phyloP scores from a whole-genome alignment of 2,329 filamentous ascomycete species.

The Neonectria sp. region DNA sequence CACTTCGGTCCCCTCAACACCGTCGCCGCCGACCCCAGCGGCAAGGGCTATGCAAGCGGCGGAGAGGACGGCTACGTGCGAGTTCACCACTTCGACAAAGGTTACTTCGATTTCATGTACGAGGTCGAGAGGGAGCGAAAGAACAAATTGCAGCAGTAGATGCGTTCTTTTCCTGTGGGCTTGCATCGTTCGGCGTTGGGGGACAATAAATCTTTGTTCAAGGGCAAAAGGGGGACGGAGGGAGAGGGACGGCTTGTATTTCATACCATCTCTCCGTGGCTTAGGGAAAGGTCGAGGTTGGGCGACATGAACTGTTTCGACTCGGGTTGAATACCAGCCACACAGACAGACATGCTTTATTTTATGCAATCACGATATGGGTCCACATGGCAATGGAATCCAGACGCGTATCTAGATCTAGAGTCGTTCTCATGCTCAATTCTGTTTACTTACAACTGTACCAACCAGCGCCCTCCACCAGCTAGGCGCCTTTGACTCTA shows the following conservation, averaged over 20 bases:
- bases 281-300: slow-evolving; percentile 47
- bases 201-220: slow-evolving; percentile 52
- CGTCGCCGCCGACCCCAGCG: slow-evolving; percentile 91
- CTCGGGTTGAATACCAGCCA: slow-evolving; percentile 31
- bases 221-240: slow-evolving; percentile 46
- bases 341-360: slow-evolving; percentile 37
- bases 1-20: slow-evolving; percentile 99
- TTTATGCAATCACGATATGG: slow-evolving; percentile 42
- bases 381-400: slow-evolving; percentile 31
- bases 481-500: slow-evolving; percentile 30
- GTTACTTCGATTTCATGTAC: slow-evolving; percentile 98
- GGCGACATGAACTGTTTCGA: slow-evolving; percentile 42
- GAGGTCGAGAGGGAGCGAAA: slow-evolving; percentile 92
- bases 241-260: slow-evolving; percentile 49
- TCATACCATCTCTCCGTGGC: slow-evolving; percentile 50
- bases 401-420: slow-evolving; percentile 37
- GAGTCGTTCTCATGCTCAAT: slow-evolving; percentile 41
- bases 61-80: slow-evolving; percentile 99
- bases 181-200: slow-evolving; percentile 62
- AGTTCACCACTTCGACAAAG: slow-evolving; percentile 98
- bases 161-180: slow-evolving; percentile 55
- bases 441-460: slow-evolving; percentile 29
- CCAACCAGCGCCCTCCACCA: slow-evolving; percentile 27
- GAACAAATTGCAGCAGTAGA: slow-evolving; percentile 59
- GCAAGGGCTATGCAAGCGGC: slow-evolving; percentile 93